These are phyloP conservation scores for Metschnikowia kunwiensis DNA, from an alignment of 805 yeast species.

Conservation along the genomic window DNA sequence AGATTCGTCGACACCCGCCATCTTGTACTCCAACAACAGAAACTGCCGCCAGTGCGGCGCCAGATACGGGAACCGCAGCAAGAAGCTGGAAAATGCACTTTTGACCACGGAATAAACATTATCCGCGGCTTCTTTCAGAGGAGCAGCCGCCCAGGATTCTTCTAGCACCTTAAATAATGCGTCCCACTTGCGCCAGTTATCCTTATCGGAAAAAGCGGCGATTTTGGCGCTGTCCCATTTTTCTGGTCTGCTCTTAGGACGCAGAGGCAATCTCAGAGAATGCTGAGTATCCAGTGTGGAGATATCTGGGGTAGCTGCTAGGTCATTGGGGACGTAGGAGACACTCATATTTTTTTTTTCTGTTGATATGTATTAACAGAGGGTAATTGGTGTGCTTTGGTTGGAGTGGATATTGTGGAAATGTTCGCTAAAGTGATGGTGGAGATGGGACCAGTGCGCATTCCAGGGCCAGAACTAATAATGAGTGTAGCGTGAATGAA, in stretches of 20 bases:
- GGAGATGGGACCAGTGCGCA: background rate
- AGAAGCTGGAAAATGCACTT: constrained; percentile 21
- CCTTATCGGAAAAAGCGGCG: constrained; percentile 20
- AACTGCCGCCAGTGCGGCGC: constrained; percentile 64
- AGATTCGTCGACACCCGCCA: constrained; percentile 53
- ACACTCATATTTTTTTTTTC: background rate
- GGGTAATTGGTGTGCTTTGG: background rate
- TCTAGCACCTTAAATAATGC: constrained; percentile 31
- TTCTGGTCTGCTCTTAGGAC: constrained; percentile 9
- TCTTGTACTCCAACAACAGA: constrained; percentile 51
- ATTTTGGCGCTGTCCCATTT: constrained; percentile 15
- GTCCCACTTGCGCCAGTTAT: constrained; percentile 41
- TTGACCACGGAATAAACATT: constrained; percentile 2
- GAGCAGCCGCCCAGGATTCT: constrained; percentile 16
- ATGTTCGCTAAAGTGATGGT: background rate
- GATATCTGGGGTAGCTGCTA: background rate
- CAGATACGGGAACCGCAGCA: constrained; percentile 56
- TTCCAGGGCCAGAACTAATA: background rate
- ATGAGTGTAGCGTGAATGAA: background rate
- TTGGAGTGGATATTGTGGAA: no score
- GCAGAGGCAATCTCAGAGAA: constrained; percentile 8
- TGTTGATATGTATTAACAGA: no score
- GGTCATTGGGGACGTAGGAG: background rate
- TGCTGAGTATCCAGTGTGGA: background rate
- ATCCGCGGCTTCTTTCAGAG: constrained; percentile 4